Percentiles rank a stretch among this genome's conserved stretches.
These are phyloP conservation scores for Coemansia asiatica DNA, from an alignment of 192 early-diverging fungal genomes.

Conservation along the genomic window DNA sequence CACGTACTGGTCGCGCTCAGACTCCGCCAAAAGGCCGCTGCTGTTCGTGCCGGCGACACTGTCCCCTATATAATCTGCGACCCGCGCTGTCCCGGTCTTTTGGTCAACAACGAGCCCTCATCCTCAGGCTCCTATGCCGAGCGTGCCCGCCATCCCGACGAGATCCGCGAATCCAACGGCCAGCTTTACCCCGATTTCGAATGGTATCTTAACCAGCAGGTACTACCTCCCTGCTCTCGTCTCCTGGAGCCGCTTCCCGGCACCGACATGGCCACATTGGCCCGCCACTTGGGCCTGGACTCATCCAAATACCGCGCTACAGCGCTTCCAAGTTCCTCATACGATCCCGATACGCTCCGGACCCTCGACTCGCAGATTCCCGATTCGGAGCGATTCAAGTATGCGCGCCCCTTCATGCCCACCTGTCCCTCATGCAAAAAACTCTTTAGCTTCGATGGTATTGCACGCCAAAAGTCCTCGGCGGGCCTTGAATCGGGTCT, in stretches of 20 bases:
- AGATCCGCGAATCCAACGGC: conserved; percentile 57
- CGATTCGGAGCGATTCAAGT: conserved; percentile 64
- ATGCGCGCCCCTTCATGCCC: conserved; percentile 58
- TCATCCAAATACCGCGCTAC: conserved; percentile 59
- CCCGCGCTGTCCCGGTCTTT: conserved; percentile 27
- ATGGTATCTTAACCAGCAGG: conserved; percentile 93
- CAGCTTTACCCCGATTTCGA: conserved; percentile 67
- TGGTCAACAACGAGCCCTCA: background rate
- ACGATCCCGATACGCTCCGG: conserved; percentile 59
- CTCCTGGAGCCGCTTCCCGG: conserved; percentile 83
- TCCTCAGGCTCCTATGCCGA: conserved; percentile 61
- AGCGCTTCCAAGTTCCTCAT: background rate
- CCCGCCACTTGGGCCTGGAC: conserved; percentile 85
- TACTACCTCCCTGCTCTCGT: conserved; percentile 83
- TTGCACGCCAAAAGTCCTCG: conserved; percentile 16
- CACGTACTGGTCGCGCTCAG: conserved; percentile 93
- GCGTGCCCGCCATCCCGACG: conserved; percentile 83
- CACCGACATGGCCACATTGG: conserved; percentile 73
- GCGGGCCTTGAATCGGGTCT: conserved; percentile 33
- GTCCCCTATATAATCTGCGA: conserved; percentile 90
- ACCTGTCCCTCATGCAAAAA: conserved; percentile 64
- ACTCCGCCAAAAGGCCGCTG: conserved; percentile 68
- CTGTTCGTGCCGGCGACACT: conserved; percentile 80
- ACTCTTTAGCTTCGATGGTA: conserved; percentile 35
- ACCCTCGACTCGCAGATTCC: conserved; percentile 79